Evolutionary conservation across 805 yeast species (phyloP).

Genomic region (Yueomyces sp.): DNA sequence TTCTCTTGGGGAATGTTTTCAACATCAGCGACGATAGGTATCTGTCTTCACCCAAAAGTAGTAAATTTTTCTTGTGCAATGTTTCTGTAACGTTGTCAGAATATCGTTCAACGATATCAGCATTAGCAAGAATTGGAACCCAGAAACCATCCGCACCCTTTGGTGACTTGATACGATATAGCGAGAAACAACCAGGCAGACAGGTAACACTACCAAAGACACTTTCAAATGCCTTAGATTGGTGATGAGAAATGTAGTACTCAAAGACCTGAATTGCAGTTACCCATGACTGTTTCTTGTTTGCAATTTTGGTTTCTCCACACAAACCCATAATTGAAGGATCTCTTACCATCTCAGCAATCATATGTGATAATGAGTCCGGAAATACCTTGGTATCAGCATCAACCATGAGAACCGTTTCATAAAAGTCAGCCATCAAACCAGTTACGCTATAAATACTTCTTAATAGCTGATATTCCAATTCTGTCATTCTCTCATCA

Average conservation of each 20-base stretch:
- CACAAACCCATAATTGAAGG: conserved; percentile 85
- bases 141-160: conserved; percentile 68
- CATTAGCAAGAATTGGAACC: conserved; percentile 89
- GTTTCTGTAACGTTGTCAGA: conserved; percentile 77
- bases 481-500: conserved; percentile 88
- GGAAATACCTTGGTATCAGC: conserved; percentile 87
- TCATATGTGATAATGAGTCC: conserved; percentile 80
- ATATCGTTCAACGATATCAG: conserved; percentile 86
- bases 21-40: conserved; percentile 76
- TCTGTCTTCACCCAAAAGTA: conserved; percentile 84
- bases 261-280: conserved; percentile 90
- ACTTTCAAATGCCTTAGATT: conserved; percentile 88
- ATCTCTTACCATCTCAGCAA: conserved; percentile 77
- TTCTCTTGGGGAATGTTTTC: conserved; percentile 78
- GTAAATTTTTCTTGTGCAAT: conserved; percentile 72
- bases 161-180: conserved; percentile 85
- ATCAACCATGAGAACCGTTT: conserved; percentile 80
- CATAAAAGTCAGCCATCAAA: conserved; percentile 70
- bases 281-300: conserved; percentile 75
- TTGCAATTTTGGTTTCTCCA: conserved; percentile 88
- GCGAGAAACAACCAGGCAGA: conserved; percentile 88
- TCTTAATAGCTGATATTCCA: conserved; percentile 65
- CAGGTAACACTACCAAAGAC: conserved; percentile 92
- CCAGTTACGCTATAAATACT: conserved; percentile 78
- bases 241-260: conserved; percentile 87